These are phyloP conservation scores for Alternaria infectoria DNA, from an alignment of 2,329 filamentous ascomycete genomes.

Conservation along the genomic window DNA sequence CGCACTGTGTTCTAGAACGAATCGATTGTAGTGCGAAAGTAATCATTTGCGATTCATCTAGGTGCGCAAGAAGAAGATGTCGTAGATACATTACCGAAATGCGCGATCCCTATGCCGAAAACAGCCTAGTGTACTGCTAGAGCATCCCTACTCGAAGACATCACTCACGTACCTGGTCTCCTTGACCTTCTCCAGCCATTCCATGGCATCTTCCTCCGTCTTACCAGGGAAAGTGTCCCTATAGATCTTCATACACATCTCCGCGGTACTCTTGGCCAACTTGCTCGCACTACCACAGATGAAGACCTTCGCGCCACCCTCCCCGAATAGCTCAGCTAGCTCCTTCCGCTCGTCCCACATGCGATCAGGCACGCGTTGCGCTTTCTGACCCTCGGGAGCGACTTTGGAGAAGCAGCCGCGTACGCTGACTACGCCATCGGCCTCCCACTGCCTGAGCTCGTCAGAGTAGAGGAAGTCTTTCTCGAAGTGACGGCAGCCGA, in stretches of 20 bases:
- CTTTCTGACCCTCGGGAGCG: constrained; percentile 67
- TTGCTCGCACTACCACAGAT: constrained; percentile 65
- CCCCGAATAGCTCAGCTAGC: constrained; percentile 49
- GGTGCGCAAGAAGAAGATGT: not conserved
- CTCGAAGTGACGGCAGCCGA: constrained; percentile 63
- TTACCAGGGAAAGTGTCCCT: constrained; percentile 2
- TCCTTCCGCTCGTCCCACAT: constrained; percentile 55
- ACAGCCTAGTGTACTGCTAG: not conserved
- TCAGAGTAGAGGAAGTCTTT: constrained; percentile 65
- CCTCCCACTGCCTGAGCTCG: constrained; percentile 54
- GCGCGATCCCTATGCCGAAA: not conserved
- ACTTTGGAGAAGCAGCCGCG: constrained; percentile 59
- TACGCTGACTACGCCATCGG: constrained; percentile 8
- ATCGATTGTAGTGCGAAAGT: not conserved
- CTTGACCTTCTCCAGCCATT: constrained; percentile 7
- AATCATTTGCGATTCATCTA: not conserved
- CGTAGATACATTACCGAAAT: not conserved
- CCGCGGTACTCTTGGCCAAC: constrained; percentile 47
- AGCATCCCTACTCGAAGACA: constrained; percentile 6
- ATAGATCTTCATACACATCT: constrained; percentile 35
- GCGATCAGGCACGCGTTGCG: constrained; percentile 57
- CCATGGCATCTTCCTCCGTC: constrained; percentile 3
- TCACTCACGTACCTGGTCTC: constrained; percentile 12
- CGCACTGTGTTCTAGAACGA: not conserved
- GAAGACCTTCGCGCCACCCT: constrained; percentile 60